These are phyloP conservation scores for Coemansia sp. DNA, from an alignment of 192 early-diverging fungal species.

Conservation along the genomic window DNA sequence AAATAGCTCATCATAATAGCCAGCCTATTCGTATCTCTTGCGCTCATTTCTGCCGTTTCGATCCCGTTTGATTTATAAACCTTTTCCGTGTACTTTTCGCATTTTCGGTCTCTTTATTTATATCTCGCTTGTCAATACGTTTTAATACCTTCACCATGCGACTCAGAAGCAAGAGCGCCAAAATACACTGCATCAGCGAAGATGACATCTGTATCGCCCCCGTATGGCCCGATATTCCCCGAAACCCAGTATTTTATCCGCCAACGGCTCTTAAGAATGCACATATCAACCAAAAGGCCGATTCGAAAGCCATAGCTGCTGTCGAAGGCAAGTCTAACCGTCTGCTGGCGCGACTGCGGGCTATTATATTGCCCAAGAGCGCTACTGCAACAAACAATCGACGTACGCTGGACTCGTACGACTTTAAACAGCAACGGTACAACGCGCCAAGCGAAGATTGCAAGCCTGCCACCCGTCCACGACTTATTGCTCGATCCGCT, in stretches of 20 bases:
- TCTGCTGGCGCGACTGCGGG: slow-evolving; percentile 34
- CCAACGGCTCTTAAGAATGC: slow-evolving; percentile 20
- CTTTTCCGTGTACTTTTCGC: background rate
- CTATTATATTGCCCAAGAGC: slow-evolving; percentile 30
- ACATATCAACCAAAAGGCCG: background rate
- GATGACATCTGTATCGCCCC: slow-evolving; percentile 1
- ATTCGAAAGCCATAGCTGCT: background rate
- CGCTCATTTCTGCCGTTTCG: background rate
- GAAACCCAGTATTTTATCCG: slow-evolving; percentile 53
- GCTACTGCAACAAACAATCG: background rate
- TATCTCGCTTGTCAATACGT: background rate
- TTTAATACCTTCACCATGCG: slow-evolving; percentile 18
- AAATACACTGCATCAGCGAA: slow-evolving; percentile 1
- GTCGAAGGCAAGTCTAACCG: slow-evolving; percentile 18
- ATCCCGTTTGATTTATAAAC: background rate
- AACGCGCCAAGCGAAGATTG: background rate
- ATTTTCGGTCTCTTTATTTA: background rate
- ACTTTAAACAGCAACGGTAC: background rate
- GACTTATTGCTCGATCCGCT: slow-evolving; percentile 42
- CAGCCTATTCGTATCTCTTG: background rate
- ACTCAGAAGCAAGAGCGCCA: slow-evolving; percentile 17
- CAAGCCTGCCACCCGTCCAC: slow-evolving; percentile 6
- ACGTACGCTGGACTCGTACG: background rate
- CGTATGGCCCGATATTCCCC: slow-evolving; percentile 20
- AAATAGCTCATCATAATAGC: background rate